phyloP scores from a whole-genome alignment of 1,284 basidiomycete species.

The Phaffia rhodozyma region DNA sequence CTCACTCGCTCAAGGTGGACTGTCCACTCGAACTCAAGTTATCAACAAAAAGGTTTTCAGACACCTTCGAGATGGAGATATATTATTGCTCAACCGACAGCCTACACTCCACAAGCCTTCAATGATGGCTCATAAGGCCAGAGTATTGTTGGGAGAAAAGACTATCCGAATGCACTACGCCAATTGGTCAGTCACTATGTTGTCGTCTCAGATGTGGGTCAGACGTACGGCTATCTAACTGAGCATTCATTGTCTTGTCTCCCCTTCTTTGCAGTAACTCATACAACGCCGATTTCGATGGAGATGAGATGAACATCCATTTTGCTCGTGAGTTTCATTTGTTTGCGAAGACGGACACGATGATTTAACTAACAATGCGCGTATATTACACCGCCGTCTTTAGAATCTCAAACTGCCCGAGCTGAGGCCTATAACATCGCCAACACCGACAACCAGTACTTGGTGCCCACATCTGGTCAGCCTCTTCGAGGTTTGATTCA shows the following conservation, averaged over 20 bases:
- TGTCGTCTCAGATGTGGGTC: neutral
- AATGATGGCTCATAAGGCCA: slow-evolving; percentile 98
- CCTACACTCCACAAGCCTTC: slow-evolving; percentile 98
- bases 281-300: slow-evolving; percentile 99
- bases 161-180: slow-evolving; percentile 99
- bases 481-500: slow-evolving; percentile 96
- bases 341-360: neutral
- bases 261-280: slow-evolving; percentile 58
- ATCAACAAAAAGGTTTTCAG: slow-evolving; percentile 97
- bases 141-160: slow-evolving; percentile 88
- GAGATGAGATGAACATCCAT: slow-evolving; percentile 99
- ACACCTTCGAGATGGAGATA: slow-evolving; percentile 89
- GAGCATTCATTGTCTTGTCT: slow-evolving; percentile 13
- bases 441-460: slow-evolving; percentile 97
- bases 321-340: slow-evolving; percentile 66
- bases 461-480: slow-evolving; percentile 95
- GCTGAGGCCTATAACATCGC: slow-evolving; percentile 90
- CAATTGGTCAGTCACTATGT: slow-evolving; percentile 61
- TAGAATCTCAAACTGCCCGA: slow-evolving; percentile 83
- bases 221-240: slow-evolving; percentile 8
- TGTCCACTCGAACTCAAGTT: slow-evolving; percentile 56
- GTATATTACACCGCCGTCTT: slow-evolving; percentile 12
- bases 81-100: slow-evolving; percentile 93
- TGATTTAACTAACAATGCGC: neutral
- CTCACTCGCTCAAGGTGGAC: slow-evolving; percentile 40